Base-by-base conservation (phyloP, 164 flowering plant genomes). In the Nelumbo lutea region DNA sequence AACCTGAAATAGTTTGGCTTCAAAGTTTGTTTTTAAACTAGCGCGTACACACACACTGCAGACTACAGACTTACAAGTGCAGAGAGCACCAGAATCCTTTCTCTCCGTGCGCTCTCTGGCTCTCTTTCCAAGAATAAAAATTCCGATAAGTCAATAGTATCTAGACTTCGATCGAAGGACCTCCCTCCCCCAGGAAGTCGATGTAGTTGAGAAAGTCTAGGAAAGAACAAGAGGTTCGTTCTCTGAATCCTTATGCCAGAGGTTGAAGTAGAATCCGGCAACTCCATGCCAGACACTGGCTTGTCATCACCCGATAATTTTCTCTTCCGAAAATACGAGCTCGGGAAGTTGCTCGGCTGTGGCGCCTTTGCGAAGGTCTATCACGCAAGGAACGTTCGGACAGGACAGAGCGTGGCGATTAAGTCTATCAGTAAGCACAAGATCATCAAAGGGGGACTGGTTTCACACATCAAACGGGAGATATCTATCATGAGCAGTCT, bases 291-390 rank as follows among this genome's bases (percentile, higher is more conserved):
- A 11, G 40, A 8, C 11, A 14, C 47, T 3, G 9, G 27, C 52
- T 53, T 56, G 3, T 3, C 8, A 13, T 56, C 43, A 41, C 39
- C 66, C 42, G 73, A 60, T 1, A 69, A 68, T 4, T 73, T 82
- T 48, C 42, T 88, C 51, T 82, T 84, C 52, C 87, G 87, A 6
- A 82, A 80, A 52, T 86, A 85, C 67, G 89, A 87, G 75, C 15
- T 88, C 40, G 90, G 93, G 0, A 77, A 73, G 47, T 77, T 88
- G 6, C 82, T 88, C 0, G 93, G 90, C 0, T 81, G 86, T 71
- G 90, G 93, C 39, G 89, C 90, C 14, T 88, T 87, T 59, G 90
- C 90, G 14, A 88, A 88, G 73, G 90, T 88, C 1, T 84, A 84
- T 74, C 81, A 84, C 68, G 93, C 88, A 0, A 75, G 87, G n/a